Evolutionary conservation across 1,284 basidiomycete species (phyloP).

Genomic region (Moniliophthora roreri): DNA sequence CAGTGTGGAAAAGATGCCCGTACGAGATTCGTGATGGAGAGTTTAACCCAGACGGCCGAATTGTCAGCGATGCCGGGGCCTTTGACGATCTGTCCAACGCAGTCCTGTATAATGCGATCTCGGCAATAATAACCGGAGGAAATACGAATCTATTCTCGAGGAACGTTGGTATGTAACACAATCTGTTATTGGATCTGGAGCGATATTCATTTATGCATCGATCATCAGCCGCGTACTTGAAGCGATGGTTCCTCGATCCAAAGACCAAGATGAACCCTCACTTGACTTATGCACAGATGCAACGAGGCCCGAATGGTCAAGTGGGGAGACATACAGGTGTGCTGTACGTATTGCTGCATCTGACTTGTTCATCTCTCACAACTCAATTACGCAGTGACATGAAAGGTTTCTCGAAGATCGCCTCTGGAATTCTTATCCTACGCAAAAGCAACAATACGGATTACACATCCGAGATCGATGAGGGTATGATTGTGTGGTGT

Average conservation of each 20-base stretch:
- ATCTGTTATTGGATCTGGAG: neutral
- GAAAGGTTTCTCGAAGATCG: constrained; percentile 60
- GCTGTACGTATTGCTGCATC: constrained; percentile 33
- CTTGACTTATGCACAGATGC: constrained; percentile 64
- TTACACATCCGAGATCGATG: constrained; percentile 57
- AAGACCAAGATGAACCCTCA: constrained; percentile 67
- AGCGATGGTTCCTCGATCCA: constrained; percentile 59
- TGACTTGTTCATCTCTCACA: constrained; percentile 5
- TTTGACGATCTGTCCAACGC: constrained; percentile 58
- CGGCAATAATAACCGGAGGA: constrained; percentile 44
- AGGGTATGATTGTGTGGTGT: constrained; percentile 51
- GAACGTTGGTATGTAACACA: constrained; percentile 30
- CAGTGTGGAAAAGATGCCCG: constrained; percentile 61
- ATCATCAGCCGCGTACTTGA: constrained; percentile 42
- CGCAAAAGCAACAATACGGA: constrained; percentile 46
- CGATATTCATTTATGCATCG: constrained; percentile 5
- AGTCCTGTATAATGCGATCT: constrained; percentile 60
- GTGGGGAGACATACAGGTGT: constrained; percentile 59
- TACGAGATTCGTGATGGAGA: constrained; percentile 58
- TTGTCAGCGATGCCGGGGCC: constrained; percentile 52
- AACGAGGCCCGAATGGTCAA: constrained; percentile 59
- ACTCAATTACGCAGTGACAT: constrained; percentile 43
- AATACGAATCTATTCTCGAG: constrained; percentile 26
- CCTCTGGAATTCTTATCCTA: constrained; percentile 55
- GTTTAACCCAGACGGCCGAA: constrained; percentile 65